A percentile compares a stretch with the other conserved stretches of the same genome.
Conservation (phyloP, 495 filamentous ascomycete genomes). For the Annulohypoxylon nitens region DNA sequence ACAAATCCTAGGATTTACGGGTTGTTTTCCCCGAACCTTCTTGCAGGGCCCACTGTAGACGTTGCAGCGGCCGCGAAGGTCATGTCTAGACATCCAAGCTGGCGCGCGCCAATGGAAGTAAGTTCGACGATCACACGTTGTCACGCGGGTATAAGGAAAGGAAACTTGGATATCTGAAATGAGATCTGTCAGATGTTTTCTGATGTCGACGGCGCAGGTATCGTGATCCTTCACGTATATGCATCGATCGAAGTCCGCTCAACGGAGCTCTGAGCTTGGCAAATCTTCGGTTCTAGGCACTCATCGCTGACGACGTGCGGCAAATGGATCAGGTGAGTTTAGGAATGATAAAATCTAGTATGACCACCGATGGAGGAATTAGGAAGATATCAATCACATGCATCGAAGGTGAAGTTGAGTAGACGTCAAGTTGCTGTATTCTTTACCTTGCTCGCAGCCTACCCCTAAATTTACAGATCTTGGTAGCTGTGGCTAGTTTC, state of each 20-base stretch:
- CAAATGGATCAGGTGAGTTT: slow-evolving; percentile 1
- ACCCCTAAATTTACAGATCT: slow-evolving; percentile 6
- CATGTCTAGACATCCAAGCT: neutral
- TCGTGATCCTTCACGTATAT: slow-evolving; percentile 13
- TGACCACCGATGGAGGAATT: neutral
- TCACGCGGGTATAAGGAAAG: neutral
- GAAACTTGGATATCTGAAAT: neutral
- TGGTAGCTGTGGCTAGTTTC: slow-evolving; percentile 36
- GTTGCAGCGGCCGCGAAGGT: neutral
- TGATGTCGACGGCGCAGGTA: neutral
- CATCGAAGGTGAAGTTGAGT: slow-evolving; percentile 15
- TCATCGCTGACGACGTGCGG: neutral
- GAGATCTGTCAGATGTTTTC: neutral
- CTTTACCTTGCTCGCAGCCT: neutral
- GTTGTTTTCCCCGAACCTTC: slow-evolving; percentile 18
- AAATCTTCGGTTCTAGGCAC: neutral
- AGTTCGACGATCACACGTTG: neutral
- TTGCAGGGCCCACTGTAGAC: slow-evolving; percentile 9
- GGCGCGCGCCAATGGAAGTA: neutral
- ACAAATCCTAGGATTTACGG: slow-evolving; percentile 6
- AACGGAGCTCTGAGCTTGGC: slow-evolving; percentile 19
- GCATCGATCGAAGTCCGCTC: neutral
- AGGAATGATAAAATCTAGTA: slow-evolving; percentile 2
- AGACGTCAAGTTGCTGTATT: neutral
- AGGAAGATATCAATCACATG: slow-evolving; percentile 4